Conservation (phyloP, 805 yeast species). For the Teunomyces stri region DNA sequence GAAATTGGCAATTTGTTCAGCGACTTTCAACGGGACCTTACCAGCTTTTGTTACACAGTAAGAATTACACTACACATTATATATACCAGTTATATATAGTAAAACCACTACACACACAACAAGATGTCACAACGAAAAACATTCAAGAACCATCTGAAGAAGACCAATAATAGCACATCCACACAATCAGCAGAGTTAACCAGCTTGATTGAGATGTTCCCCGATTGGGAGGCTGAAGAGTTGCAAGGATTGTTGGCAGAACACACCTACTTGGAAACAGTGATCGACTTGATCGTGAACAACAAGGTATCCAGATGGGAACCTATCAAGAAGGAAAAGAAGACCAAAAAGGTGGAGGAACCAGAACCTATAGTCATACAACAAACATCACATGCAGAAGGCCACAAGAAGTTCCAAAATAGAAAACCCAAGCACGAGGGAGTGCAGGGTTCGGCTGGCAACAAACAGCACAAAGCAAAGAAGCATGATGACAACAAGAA, state of each 20-base stretch:
- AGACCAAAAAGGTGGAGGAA: slow-evolving; percentile 26
- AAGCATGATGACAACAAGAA: slow-evolving; percentile 7
- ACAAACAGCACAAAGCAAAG: slow-evolving; percentile 4
- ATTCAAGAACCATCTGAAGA: slow-evolving; percentile 48
- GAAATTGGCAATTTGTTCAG: slow-evolving; percentile 3
- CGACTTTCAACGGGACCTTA: not conserved
- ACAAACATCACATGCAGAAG: slow-evolving; percentile 3
- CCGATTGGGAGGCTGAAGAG: slow-evolving; percentile 91
- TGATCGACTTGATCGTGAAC: slow-evolving; percentile 83
- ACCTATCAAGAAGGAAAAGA: slow-evolving; percentile 73
- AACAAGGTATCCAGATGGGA: slow-evolving; percentile 94
- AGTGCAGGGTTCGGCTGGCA: not conserved
- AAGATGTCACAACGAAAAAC: slow-evolving; percentile 30
- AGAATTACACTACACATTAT: slow-evolving; percentile 1
- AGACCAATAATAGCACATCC: slow-evolving; percentile 22
- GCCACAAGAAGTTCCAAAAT: slow-evolving; percentile 1
- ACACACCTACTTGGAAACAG: slow-evolving; percentile 68
- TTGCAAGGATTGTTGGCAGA: slow-evolving; percentile 73
- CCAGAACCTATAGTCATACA: slow-evolving; percentile 8
- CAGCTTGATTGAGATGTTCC: slow-evolving; percentile 82
- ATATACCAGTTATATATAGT: slow-evolving; percentile 1
- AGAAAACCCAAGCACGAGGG: slow-evolving; percentile 3
- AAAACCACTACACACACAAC: slow-evolving; percentile 1
- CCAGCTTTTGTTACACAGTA: not conserved
- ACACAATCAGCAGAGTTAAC: slow-evolving; percentile 29